Evolutionary conservation across 1,284 basidiomycete species (phyloP), one percentile per base, ranked within the genome.

Genomic region (Ceratobasidium sp.): DNA sequence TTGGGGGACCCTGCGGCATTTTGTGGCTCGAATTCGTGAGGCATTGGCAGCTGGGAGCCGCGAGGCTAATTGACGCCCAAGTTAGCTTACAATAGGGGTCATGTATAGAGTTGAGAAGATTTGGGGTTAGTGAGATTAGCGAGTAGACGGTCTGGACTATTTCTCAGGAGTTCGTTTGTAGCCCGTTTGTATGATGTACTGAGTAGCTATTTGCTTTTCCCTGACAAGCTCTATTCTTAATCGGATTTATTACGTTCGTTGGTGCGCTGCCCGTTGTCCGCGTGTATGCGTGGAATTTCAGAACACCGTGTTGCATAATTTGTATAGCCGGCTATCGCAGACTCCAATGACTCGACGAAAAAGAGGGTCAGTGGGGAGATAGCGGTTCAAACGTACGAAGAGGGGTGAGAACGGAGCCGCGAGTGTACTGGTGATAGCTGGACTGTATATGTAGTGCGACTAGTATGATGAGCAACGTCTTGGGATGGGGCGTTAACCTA

Each of bases 141-240:
- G 23, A 28, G 39, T 33, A 4, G 40, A 13, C 23, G 39, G 61
- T n/a, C 39, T n/a, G 61, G 61, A 42, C 39, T 64, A 40, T 6
- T 6, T 64, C 44, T 64, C 20, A 23, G 33, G n/a, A n/a, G 4
- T 33, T 18, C 3, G 61, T 18, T 42, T 64, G 61, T 64, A 64
- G 33, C 61, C 18, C 18, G 40, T 44, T 12, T 63, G 39, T 64
- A 39, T 61, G 61, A 42, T 64, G 61, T 64, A 64, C 39, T 28
- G 33, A 33, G 33, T 33, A 64, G 61, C 4, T 64, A 64, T 64
- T 44, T 20, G 61, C 61, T 64, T 42, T 44, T 64, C 39, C 15
- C 39, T 20, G 60, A 33, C 10, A 2, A n/a, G 40, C 44, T 64
- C 53, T 23, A 26, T 56, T 23, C n/a, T 56, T 56, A 56, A 56